Evolutionary conservation across 805 yeast species (phyloP).

Genomic region (Kluyveromyces lactis): DNA sequence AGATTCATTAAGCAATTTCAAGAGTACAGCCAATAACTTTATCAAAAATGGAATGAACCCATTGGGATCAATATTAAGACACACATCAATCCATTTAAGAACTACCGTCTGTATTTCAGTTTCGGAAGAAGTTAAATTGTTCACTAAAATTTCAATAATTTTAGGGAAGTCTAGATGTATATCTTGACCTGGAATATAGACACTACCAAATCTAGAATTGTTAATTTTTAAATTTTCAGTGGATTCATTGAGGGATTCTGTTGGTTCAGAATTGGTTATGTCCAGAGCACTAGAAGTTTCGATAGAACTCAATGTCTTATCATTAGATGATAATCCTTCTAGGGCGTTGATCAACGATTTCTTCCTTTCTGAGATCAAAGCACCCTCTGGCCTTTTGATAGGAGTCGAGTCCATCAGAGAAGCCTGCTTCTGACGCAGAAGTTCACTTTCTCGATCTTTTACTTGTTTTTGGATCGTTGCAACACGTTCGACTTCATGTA

Average conservation of each 20-base stretch:
- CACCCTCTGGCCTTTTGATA: constrained; percentile 23
- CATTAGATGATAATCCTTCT: constrained; percentile 13
- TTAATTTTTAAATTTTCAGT: constrained; percentile 1
- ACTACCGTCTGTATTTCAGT: constrained; percentile 73
- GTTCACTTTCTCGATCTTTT: constrained; percentile 25
- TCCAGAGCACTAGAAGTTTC: background rate
- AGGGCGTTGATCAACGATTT: constrained; percentile 24
- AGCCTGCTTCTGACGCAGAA: constrained; percentile 12
- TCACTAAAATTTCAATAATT: constrained; percentile 72
- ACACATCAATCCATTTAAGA: constrained; percentile 70
- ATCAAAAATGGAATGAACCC: constrained; percentile 71
- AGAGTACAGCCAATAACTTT: constrained; percentile 58
- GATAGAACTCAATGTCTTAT: background rate
- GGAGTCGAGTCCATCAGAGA: constrained; percentile 19
- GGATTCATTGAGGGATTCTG: constrained; percentile 1
- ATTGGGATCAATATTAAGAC: constrained; percentile 61
- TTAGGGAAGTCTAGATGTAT: constrained; percentile 71
- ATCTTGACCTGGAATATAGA: constrained; percentile 72
- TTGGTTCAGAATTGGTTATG: background rate
- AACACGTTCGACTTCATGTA: constrained; percentile 75
- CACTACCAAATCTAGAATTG: constrained; percentile 38
- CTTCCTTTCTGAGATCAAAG: constrained; percentile 26
- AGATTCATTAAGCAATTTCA: constrained; percentile 53
- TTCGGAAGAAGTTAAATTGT: constrained; percentile 67
- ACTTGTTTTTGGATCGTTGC: constrained; percentile 55